Evolutionary conservation across 805 yeast genomes (phyloP), one percentile per base, ranked within the genome.

Genomic region (Starmerella potacharoeniae): DNA sequence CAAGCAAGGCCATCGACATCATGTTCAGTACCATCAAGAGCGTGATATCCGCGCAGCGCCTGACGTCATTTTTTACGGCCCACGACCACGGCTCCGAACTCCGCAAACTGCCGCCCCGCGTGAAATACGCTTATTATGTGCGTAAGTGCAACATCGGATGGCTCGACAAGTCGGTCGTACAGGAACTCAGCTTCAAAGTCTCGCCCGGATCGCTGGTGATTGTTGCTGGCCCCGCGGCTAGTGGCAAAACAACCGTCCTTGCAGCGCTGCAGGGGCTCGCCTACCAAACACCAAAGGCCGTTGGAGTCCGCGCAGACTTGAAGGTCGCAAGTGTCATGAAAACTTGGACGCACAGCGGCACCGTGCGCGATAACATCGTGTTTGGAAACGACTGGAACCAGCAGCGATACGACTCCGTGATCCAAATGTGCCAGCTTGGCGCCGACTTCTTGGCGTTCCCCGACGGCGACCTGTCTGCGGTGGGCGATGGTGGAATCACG

Each of bases 401-500:
- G 5, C 82, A 75, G 3, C 87, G 86, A 62, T 90, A 90, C 69
- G 77, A 82, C 29, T 28, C 11, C 11, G 46, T 58, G 6, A 45
- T 58, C 9, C 13, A 81, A 54, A 95, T 95, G 0, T 90, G 96
- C 75, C 93, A 91, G 11, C 76, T 90, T 61, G 70, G 77, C 9
- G 80, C 80, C 36, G 97, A 90, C 70, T 73, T 90, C 59, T 78
- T 77, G 33, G 76, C 80, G n/a, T 75, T 90, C 55, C 84, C 95
- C 3, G 84, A 86, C 66, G 95, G 95, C 54, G 97, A 90, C 68
- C 74, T 74, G 52, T 89, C 97, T 5, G 78, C 85, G 63, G 96
- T 90, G 57, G 97, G 97, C 61, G 97, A 90, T 71, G 90, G 89
- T 70, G 97, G 96, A 61, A 86, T 89, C 53, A 85, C 95, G 14